Percentiles rank a stretch among this genome's conserved stretches.
These are phyloP conservation scores for Trypanosoma vivax DNA, from an alignment of 208 protist species.

Conservation along the genomic window DNA sequence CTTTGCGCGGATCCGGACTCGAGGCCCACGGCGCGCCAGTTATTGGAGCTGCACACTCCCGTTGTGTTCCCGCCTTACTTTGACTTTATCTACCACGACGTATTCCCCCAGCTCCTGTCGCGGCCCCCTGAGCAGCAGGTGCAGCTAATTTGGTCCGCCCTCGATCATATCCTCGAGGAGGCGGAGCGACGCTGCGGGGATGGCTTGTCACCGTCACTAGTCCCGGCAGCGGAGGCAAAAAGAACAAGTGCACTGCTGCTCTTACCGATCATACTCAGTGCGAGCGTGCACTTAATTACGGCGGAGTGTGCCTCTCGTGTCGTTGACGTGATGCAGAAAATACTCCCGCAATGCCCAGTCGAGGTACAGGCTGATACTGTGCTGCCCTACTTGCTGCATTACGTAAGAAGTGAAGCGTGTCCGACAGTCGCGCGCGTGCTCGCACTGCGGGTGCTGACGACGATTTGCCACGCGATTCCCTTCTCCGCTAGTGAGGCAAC, in stretches of 20 bases:
- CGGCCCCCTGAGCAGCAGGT: conserved; percentile 41
- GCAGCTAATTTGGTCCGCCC: conserved; percentile 25
- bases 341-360: conserved; percentile 23
- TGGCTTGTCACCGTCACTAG: background rate
- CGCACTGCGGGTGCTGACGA: conserved; percentile 40
- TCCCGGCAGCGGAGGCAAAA: background rate
- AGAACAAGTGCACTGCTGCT: conserved; percentile 21
- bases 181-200: conserved; percentile 1
- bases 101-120: conserved; percentile 44
- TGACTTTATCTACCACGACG: conserved; percentile 24
- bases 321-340: conserved; percentile 30
- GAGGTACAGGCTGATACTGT: conserved; percentile 29
- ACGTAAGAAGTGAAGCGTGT: conserved; percentile 23
- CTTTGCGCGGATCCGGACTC: conserved; percentile 12
- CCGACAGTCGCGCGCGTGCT: conserved; percentile 26
- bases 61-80: conserved; percentile 40
- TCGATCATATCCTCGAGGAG: conserved; percentile 22
- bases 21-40: conserved; percentile 23
- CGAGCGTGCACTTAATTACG: conserved; percentile 21
- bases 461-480: conserved; percentile 18
- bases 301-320: conserved; percentile 45
- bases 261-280: conserved; percentile 45
- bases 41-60: conserved; percentile 26
- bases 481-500: conserved; percentile 26
- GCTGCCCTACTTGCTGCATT: conserved; percentile 37